Conservation (phyloP, 345 rosid genomes). For the Citrus mangshanensis region DNA sequence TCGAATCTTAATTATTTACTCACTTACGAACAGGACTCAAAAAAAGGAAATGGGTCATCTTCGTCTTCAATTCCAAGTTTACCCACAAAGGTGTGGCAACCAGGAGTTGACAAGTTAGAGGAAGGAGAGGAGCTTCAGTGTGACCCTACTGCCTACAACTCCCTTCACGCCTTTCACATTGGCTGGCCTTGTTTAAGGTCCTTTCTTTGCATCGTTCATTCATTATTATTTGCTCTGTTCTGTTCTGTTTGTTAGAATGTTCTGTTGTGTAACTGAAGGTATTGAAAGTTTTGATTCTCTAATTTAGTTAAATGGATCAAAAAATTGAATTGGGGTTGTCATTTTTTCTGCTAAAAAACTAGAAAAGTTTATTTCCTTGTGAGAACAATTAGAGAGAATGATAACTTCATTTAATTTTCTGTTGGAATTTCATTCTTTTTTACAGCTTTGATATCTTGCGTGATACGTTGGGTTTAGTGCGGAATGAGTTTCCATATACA, state of each 20-base stretch:
- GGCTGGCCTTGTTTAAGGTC: conserved; percentile 99
- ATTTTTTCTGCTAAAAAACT: background rate
- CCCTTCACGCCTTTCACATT: conserved; percentile 83
- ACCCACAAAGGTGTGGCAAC: conserved; percentile 91
- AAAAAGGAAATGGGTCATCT: conserved; percentile 58
- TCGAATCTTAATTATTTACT: background rate
- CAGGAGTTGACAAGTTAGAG: conserved; percentile 92
- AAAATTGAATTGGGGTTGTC: background rate
- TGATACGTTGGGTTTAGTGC: conserved; percentile 81
- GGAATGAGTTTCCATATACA: conserved; percentile 86
- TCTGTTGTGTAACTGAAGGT: background rate
- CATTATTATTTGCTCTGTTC: background rate
- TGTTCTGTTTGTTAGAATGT: background rate
- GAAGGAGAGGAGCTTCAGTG: conserved; percentile 98
- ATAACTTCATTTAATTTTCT: background rate
- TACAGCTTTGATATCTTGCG: conserved; percentile 77
- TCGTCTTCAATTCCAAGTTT: conserved; percentile 48
- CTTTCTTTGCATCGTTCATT: conserved; percentile 18
- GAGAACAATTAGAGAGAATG: background rate
- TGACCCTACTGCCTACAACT: conserved; percentile 85
- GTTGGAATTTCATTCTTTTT: conserved; percentile 14
- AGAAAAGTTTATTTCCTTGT: background rate
- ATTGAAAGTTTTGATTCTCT: background rate
- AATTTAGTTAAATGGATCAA: background rate
- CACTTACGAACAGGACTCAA: conserved; percentile 31